Conservation (phyloP, 129 eudicot genomes). For the Helianthus annuus region DNA sequence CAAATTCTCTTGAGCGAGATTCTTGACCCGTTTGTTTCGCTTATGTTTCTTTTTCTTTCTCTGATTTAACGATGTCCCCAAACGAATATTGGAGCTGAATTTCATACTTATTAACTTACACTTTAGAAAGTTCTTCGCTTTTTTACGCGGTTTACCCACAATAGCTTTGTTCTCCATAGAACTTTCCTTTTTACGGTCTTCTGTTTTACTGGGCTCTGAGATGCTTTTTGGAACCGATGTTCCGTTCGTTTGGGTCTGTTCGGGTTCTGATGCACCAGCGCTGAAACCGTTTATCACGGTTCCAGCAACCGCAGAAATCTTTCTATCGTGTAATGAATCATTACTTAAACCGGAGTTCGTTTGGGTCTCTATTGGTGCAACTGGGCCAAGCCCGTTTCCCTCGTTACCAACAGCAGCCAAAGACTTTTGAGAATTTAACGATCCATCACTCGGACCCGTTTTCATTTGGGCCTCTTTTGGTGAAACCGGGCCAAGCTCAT, state of each 20-base stretch:
- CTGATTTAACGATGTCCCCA: slow-evolving; percentile 49
- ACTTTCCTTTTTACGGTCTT: neutral
- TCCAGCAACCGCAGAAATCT: slow-evolving; percentile 24
- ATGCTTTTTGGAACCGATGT: slow-evolving; percentile 15
- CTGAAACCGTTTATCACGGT: slow-evolving; percentile 23
- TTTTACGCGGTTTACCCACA: slow-evolving; percentile 11
- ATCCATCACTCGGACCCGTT: slow-evolving; percentile 25
- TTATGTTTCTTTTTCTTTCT: slow-evolving; percentile 61
- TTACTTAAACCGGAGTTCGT: slow-evolving; percentile 11
- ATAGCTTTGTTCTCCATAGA: neutral
- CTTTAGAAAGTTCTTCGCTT: slow-evolving; percentile 38
- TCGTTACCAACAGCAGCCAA: slow-evolving; percentile 27
- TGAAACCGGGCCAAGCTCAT: neutral
- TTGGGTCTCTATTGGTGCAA: slow-evolving; percentile 11
- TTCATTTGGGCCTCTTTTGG: slow-evolving; percentile 23
- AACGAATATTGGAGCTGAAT: slow-evolving; percentile 53
- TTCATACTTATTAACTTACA: slow-evolving; percentile 39
- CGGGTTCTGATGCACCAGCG: slow-evolving; percentile 24
- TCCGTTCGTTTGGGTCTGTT: slow-evolving; percentile 20
- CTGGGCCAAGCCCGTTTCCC: neutral
- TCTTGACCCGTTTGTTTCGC: slow-evolving; percentile 28
- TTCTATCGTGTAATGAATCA: slow-evolving; percentile 19
- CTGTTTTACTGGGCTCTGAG: slow-evolving; percentile 26
- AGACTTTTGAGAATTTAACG: slow-evolving; percentile 15
- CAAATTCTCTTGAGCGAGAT: slow-evolving; percentile 20